Base-by-base conservation (phyloP, 805 yeast species). In the Ogataea ganodermae region DNA sequence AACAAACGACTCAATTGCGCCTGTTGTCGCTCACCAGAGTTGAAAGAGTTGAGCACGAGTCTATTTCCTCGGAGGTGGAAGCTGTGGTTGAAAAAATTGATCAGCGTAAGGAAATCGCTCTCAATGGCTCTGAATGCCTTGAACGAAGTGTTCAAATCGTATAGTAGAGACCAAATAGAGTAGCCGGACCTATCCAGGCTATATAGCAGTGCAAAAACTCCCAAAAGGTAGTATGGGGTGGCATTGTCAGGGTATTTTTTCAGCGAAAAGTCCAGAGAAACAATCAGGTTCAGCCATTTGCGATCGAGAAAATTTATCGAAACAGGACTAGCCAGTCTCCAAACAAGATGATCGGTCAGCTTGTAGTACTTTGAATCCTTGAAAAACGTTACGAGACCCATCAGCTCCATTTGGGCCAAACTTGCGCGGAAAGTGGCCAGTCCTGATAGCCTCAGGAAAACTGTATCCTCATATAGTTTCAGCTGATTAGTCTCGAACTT, bases 151-250 rank as follows among this genome's bases (percentile, higher is more conserved):
- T 52, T 52, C 13, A 56, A 37, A 24, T 54, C 58, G 22, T 51
- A 47, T n/a, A 56, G 43, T 17, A 55, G 35, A 4, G 60, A 56
- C 53, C 56, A 52, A 4, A 50, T 38, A 5, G 48, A 42, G 35
- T 52, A 48, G 9, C 35, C 28, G 2, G 52, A 27, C 12, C 39
- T 39, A 3, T 52, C 54, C 28, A 54, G 33, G 35, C 46, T 36
- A 18, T 24, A 28, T 6, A 54, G 17, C 4, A 50, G 21, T 18
- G 54, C 37, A 3, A 52, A 14, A 10, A 56, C 14, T 3, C 48
- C 51, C 17, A 56, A 28, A 18, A 56, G 32, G n/a, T 44, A 46
- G 26, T 35, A 48, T 3, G 55, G 45, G 2, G 45, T 39, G 1
- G 42, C 31, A n/a, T 45, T 31, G 6, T 40, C 21, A 9, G 43